These are phyloP conservation scores for Scedosporium dehoogii DNA, from an alignment of 2,329 filamentous ascomycete genomes.

Conservation along the genomic window DNA sequence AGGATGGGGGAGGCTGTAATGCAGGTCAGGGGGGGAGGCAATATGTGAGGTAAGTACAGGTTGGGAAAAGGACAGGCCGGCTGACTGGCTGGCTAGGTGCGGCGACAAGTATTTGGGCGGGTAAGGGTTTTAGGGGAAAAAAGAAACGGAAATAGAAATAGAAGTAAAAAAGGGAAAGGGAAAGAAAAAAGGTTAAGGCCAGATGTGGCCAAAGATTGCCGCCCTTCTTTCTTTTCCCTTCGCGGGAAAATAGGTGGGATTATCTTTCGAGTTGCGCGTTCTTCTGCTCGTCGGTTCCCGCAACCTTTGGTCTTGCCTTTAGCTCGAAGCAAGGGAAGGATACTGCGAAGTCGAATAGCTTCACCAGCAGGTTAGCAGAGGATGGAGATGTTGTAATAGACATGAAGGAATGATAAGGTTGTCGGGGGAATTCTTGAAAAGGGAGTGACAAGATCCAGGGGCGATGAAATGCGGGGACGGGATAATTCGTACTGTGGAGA, in stretches of 20 bases:
- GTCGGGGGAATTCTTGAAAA: background rate
- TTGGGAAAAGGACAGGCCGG: background rate
- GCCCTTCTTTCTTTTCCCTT: background rate
- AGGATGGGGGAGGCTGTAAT: constrained; percentile 5
- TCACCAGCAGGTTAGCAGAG: background rate
- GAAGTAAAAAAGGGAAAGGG: background rate
- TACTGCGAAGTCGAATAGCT: background rate
- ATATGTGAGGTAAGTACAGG: background rate
- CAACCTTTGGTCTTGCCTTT: too few relatives aligned
- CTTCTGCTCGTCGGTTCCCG: too few relatives aligned
- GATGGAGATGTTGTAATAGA: background rate
- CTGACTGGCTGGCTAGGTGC: background rate
- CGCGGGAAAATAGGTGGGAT: background rate
- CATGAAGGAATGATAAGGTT: background rate
- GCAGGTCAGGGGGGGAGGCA: background rate
- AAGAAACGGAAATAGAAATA: background rate
- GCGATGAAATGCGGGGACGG: background rate
- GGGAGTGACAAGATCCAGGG: background rate
- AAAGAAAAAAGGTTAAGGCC: background rate
- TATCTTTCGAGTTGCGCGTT: background rate
- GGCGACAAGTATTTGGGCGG: background rate
- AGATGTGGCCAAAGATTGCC: background rate
- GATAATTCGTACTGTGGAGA: background rate
- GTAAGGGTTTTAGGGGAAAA: background rate
- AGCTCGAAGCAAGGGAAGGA: background rate